Base-by-base conservation (phyloP, 805 yeast species). In the Wickerhamiella slavikovae region DNA sequence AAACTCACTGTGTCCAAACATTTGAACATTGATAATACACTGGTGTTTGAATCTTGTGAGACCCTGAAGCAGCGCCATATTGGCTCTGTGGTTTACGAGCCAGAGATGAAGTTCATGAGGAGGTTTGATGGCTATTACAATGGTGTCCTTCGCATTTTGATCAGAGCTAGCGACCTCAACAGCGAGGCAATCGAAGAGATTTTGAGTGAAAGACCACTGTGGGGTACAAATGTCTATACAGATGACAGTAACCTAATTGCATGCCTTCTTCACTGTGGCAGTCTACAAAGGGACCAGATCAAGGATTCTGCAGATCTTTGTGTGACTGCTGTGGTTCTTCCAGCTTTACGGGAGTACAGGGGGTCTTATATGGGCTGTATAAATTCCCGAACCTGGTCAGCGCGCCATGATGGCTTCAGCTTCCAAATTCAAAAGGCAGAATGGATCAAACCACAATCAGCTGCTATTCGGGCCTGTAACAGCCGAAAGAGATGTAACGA, bases 211-310 rank as follows among this genome's bases (percentile, higher is more conserved):
- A 66, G 73, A 18, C 54, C 68, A 29, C 62, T 82, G 2, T 85
- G 96, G 96, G 98, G 98, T 2, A 66, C 83, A 2, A 93, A 83
- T 25, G 58, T 89, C 1, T 89, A 85, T 50, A 78, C 95, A 1
- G 96, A 89, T 50, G 98, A 85, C 49, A 75, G 93, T 1, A 93
- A 85, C 48, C 55, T 83, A 2, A 60, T 85, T 22, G 60, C 77
- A 4, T 74, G 71, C 0, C 53, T 85, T 29, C 64, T 68, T 37
- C 96, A 89, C 42, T 55, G 70, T 36, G 94, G 94, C 1, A 52
- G 72, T 27, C 58, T 71, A 33, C 49, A 24, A n/a, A 6, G 17
- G 38, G 43, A 31, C 43, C 39, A 34, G 39, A 46, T 42, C 39
- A 55, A 55, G 36, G 35, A 54, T 11, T 54, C 48, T 24, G 52